Evolutionary conservation across 352 stramenopile genomes (phyloP).

Genomic region (Phytophthora rubi): DNA sequence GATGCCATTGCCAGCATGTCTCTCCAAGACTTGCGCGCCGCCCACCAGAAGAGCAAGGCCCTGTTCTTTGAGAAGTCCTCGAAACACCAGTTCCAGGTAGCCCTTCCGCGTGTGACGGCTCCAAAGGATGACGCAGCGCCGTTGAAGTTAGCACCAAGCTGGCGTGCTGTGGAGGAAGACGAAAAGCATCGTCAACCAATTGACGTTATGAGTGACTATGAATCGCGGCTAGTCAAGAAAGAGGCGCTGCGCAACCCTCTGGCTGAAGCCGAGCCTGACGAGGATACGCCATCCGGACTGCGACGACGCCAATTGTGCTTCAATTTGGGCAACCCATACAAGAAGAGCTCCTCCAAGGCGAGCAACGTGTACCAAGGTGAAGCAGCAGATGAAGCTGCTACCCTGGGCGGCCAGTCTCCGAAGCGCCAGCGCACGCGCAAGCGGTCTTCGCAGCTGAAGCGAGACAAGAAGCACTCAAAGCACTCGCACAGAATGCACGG

Average conservation of each 20-base stretch:
- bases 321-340: constrained; percentile 90
- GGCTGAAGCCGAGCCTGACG: constrained; percentile 82
- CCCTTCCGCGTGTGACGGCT: constrained; percentile 36
- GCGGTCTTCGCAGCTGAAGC: constrained; percentile 84
- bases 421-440: constrained; percentile 86
- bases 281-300: constrained; percentile 78
- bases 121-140: constrained; percentile 25
- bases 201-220: constrained; percentile 90
- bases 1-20: constrained; percentile 75
- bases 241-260: constrained; percentile 87
- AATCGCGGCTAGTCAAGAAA: constrained; percentile 87
- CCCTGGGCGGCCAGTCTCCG: constrained; percentile 74
- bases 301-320: constrained; percentile 83
- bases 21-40: constrained; percentile 57
- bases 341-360: constrained; percentile 85
- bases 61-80: constrained; percentile 60
- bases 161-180: constrained; percentile 71
- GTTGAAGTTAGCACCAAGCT: constrained; percentile 66
- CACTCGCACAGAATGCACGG: constrained; percentile 64
- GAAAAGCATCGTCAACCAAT: constrained; percentile 87
- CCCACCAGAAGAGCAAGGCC: constrained; percentile 57
- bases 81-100: constrained; percentile 46
- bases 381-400: constrained; percentile 84
- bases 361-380: constrained; percentile 88
- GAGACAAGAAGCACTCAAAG: constrained; percentile 80